Conservation (phyloP, 208 protist genomes). For the Eutreptiella sp. region DNA sequence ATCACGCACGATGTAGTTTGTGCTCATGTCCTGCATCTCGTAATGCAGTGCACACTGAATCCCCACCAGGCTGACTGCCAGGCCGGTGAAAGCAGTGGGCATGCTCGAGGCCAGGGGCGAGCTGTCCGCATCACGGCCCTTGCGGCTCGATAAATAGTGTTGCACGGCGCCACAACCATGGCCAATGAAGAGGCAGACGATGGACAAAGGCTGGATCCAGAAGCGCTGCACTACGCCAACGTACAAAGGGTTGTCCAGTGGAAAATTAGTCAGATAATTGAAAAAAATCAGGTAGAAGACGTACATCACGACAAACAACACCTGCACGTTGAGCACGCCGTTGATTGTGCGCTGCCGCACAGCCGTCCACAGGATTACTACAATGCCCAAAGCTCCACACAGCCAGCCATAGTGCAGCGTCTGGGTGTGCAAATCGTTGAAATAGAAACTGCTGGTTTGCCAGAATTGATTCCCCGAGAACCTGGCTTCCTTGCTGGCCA, state of each 20-base stretch:
- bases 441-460: background rate
- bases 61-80: conserved; percentile 1
- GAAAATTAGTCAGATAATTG: conserved; percentile 39
- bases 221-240: conserved; percentile 44
- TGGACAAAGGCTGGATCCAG: conserved; percentile 43
- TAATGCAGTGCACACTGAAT: conserved; percentile 20
- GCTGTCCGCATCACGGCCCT: no score
- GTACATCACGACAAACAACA: conserved; percentile 17
- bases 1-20: conserved; percentile 34
- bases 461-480: conserved; percentile 20
- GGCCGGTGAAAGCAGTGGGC: no score
- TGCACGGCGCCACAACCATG: conserved; percentile 22
- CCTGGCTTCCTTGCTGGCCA: conserved; percentile 16
- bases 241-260: conserved; percentile 39
- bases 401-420: background rate
- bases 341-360: background rate
- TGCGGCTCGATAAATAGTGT: no score
- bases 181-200: conserved; percentile 28
- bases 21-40: conserved; percentile 35
- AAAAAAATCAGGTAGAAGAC: conserved; percentile 37
- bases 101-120: no score
- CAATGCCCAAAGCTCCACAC: background rate
- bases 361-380: background rate
- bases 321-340: background rate
- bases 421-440: background rate